Conservation (phyloP, 306 rosid species). For the Acacia acuminata region DNA sequence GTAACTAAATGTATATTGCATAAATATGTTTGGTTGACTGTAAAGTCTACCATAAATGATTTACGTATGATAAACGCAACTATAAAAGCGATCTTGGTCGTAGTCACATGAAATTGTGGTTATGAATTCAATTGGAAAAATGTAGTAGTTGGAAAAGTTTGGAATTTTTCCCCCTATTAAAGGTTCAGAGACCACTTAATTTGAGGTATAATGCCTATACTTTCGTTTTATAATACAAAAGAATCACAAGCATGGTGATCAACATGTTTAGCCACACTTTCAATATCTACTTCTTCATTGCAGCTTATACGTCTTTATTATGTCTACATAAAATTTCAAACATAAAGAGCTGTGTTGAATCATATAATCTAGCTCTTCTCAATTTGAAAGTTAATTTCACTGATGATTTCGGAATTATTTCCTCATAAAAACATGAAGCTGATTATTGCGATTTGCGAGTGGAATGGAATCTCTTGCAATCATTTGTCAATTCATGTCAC, state of each 20-base stretch:
- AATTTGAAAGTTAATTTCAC: no score
- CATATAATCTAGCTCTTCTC: no score
- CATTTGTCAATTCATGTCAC: background rate
- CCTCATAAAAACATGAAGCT: background rate
- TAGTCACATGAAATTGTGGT: background rate
- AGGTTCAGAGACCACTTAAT: background rate
- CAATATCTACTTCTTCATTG: background rate
- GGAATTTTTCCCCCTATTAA: no score
- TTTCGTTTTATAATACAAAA: no score
- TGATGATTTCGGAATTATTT: background rate
- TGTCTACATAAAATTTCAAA: background rate
- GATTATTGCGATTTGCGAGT: background rate
- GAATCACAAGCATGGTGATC: no score
- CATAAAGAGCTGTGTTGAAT: background rate
- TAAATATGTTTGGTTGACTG: background rate
- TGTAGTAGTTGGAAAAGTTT: background rate
- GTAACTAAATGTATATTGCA: no score
- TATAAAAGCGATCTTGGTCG: no score
- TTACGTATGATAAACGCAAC: background rate
- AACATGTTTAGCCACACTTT: background rate
- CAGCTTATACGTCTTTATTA: background rate
- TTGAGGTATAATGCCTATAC: no score
- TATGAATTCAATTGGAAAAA: background rate
- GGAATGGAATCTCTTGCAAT: background rate
- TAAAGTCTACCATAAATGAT: background rate